Evolutionary conservation across 2,329 filamentous ascomycete genomes (phyloP), one percentile per base, ranked within the genome.

Genomic region (Lasiodiplodia gonubiensis): DNA sequence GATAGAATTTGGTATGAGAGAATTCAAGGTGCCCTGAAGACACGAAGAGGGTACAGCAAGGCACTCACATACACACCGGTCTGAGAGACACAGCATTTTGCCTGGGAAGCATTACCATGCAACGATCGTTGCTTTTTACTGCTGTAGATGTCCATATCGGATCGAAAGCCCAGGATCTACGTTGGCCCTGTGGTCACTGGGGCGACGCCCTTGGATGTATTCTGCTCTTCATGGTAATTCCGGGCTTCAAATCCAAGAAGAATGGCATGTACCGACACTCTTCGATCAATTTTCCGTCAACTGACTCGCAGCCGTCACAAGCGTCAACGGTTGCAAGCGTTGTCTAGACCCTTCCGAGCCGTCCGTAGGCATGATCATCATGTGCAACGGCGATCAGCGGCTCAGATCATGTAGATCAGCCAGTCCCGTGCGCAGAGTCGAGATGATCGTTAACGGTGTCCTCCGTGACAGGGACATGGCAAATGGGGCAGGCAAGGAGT

Each of bases 401-500:
- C 39, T 55, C 64, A 33, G 53, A 66, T 51, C 64, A 37, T 59
- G 64, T 54, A 16, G 66, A 53, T 64, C 64, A 25, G 30, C 64
- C 49, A 66, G 51, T 42, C n/a, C 64, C 64, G 64, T 66, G 64
- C 64, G 35, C 64, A 2, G 53, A 59, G 21, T 82, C 80, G 1
- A 82, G 70, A 71, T 82, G 80, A 64, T 76, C 70, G 66, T 81
- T 81, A 65, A 82, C 80, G 5, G 73, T 66, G 49, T 72, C 68
- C 57, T 78, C 75, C 6, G 71, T 70, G 53, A 81, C 59, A 1
- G 46, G 64, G 4, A 68, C 23, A 42, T 71, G 72, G 67, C 80
- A 81, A 55, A 81, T 81, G 3, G 80, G 80, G 54, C 80, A 82
- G n/a, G 73, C 68, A 0, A 80, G 75, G 4, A 76, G 66, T 2